Conservation (phyloP, 129 eudicot species). For the Chrysanthemum seticuspe region DNA sequence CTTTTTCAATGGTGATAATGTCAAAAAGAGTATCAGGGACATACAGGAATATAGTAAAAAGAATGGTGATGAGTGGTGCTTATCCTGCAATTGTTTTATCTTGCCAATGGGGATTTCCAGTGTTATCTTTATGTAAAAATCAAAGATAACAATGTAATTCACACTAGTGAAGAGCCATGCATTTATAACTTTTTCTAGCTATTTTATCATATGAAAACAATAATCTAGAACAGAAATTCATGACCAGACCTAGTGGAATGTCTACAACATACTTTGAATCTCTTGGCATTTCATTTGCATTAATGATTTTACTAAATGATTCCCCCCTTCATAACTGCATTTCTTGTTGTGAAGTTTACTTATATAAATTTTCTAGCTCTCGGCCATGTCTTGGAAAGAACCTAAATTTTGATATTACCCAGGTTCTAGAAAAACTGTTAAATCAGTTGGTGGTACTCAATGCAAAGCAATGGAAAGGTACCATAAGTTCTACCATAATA, state of each 20-base stretch:
- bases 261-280: background rate
- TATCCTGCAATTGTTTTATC: slow-evolving; percentile 10
- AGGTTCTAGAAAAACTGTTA: background rate
- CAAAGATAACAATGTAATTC: background rate
- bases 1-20: background rate
- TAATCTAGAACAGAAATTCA: background rate
- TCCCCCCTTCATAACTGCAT: too few relatives aligned
- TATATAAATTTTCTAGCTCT: too few relatives aligned
- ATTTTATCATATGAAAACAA: background rate
- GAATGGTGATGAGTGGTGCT: slow-evolving; percentile 1
- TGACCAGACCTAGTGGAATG: background rate
- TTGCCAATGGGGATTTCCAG: slow-evolving; percentile 21
- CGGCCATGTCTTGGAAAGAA: too few relatives aligned
- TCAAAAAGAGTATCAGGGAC: slow-evolving; percentile 1
- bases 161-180: background rate
- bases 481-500: background rate
- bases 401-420: too few relatives aligned
- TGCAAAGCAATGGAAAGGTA: slow-evolving; percentile 13
- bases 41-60: background rate
- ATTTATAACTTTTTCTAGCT: background rate
- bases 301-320: too few relatives aligned
- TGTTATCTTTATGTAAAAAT: background rate
- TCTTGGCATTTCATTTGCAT: background rate
- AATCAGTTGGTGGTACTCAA: background rate
- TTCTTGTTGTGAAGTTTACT: too few relatives aligned